Percentiles rank a stretch among this genome's conserved stretches.
Conservation (phyloP, 1,139 yeast genomes). For the Yamadazyma epiphylla region DNA sequence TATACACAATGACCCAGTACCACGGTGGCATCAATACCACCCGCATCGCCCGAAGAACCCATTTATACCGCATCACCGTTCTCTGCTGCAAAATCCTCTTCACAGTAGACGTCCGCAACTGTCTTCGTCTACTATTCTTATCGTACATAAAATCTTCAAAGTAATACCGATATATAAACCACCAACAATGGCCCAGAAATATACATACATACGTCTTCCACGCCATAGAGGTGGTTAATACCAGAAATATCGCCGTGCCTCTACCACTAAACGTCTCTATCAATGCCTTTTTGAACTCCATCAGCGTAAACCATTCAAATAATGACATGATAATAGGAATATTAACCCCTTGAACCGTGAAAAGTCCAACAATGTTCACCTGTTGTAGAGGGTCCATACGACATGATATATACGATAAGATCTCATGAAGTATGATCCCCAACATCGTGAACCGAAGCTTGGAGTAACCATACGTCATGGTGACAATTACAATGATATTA, state of each 20-base stretch:
- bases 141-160: conserved; percentile 16
- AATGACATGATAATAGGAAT: conserved; percentile 24
- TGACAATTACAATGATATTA: conserved; percentile 14
- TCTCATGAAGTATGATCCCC: conserved; percentile 24
- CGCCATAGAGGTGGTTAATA: conserved; percentile 9
- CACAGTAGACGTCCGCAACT: conserved; percentile 12
- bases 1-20: conserved; percentile 26
- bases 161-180: conserved; percentile 27
- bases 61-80: neutral
- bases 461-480: conserved; percentile 1
- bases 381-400: conserved; percentile 22
- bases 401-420: conserved; percentile 28
- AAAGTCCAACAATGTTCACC: conserved; percentile 22
- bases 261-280: conserved; percentile 7
- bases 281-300: conserved; percentile 8
- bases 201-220: conserved; percentile 20
- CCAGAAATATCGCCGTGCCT: conserved; percentile 4
- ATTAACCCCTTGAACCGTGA: conserved; percentile 21
- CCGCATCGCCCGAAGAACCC: conserved; percentile 5
- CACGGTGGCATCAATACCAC: conserved; percentile 36
- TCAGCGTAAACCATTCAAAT: conserved; percentile 14
- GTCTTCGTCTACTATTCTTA: conserved; percentile 12
- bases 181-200: conserved; percentile 36
- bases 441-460: conserved; percentile 4
- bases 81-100: conserved; percentile 11